phyloP scores from a whole-genome alignment of 163 green algal species.

The Scenedesmus sp. region DNA sequence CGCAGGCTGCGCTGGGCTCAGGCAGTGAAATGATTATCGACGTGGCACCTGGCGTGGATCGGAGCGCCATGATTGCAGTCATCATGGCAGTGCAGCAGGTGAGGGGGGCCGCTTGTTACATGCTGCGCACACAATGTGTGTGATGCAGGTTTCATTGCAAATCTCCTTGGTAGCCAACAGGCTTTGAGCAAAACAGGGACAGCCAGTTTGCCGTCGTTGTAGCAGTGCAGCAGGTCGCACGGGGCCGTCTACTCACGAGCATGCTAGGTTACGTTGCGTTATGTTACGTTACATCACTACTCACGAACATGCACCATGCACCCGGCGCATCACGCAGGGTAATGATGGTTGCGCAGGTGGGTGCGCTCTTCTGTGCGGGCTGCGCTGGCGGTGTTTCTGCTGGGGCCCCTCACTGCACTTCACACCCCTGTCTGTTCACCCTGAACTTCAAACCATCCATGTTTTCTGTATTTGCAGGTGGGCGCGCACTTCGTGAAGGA shows the following conservation, averaged over 20 bases:
- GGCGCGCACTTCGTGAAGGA: conserved; percentile 57
- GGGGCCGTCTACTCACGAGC: background rate
- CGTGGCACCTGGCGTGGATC: conserved; percentile 62
- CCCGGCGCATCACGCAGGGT: too few relatives aligned
- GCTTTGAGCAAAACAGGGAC: background rate
- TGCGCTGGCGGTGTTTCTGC: too few relatives aligned
- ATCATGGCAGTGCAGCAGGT: conserved; percentile 62
- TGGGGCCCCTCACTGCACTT: background rate
- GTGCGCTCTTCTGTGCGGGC: too few relatives aligned
- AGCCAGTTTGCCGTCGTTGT: background rate
- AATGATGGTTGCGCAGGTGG: too few relatives aligned
- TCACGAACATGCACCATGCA: too few relatives aligned
- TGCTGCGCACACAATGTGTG: too few relatives aligned
- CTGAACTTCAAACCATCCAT: background rate
- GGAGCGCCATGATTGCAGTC: conserved; percentile 56
- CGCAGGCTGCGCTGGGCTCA: conserved; percentile 16
- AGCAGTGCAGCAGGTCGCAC: background rate
- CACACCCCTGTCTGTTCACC: background rate
- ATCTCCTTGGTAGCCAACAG: background rate
- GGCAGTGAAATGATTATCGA: conserved; percentile 65
- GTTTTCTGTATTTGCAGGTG: conserved; percentile 49
- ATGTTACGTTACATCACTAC: too few relatives aligned
- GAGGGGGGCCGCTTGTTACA: too few relatives aligned
- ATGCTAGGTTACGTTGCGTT: too few relatives aligned
- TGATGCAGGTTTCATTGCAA: too few relatives aligned